Evolutionary conservation across 2,329 filamentous ascomycete genomes (phyloP).

Genomic region (Calonectria honghensis): DNA sequence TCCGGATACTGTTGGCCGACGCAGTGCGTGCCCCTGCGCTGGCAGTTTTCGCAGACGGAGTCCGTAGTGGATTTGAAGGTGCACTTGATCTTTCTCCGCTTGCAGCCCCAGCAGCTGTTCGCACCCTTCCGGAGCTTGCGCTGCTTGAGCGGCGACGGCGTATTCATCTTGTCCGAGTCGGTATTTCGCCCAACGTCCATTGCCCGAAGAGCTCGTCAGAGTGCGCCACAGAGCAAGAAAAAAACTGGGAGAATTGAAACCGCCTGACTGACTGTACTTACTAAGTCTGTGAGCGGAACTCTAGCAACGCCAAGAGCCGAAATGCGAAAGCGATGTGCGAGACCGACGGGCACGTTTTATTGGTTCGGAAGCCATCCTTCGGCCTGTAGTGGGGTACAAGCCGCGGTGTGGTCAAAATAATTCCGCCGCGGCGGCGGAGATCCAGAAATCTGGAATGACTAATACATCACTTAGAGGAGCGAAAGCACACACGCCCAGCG

Average conservation of each 20-base stretch:
- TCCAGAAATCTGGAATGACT: not conserved
- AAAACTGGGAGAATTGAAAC: not conserved
- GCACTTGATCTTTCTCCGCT: conserved; percentile 14
- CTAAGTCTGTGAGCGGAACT: not conserved
- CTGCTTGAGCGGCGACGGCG: conserved; percentile 1
- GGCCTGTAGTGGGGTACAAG: not conserved
- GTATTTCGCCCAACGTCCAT: not conserved
- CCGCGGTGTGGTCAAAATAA: not conserved
- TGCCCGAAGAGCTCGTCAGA: not conserved
- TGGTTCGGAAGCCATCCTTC: not conserved
- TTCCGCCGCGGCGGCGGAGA: not conserved
- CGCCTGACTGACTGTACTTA: not conserved
- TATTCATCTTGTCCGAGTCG: not conserved
- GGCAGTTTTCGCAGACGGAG: conserved; percentile 13
- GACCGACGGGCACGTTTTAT: not conserved
- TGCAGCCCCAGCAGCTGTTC: conserved; percentile 14
- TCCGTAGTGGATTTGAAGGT: conserved; percentile 6
- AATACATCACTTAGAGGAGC: not conserved
- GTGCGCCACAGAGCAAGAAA: not conserved
- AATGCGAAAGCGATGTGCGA: not conserved
- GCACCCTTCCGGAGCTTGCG: conserved; percentile 15
- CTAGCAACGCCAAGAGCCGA: not conserved
- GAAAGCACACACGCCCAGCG: not conserved
- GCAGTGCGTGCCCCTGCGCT: not conserved
- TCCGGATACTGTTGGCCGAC: conserved; percentile 4